These are phyloP conservation scores for Barnettozyma vustinii DNA, from an alignment of 805 yeast genomes.

Conservation along the genomic window DNA sequence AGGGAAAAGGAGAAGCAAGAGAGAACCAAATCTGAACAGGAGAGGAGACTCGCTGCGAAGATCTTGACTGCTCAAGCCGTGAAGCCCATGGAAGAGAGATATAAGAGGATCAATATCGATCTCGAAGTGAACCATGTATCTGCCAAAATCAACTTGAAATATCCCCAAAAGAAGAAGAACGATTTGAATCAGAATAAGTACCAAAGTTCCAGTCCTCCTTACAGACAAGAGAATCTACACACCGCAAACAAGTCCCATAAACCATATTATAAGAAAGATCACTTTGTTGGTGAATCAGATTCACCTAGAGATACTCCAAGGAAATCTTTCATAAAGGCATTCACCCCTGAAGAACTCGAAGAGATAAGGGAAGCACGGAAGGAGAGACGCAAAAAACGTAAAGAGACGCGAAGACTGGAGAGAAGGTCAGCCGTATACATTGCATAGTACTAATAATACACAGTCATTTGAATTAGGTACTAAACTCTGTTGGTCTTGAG, in stretches of 20 bases:
- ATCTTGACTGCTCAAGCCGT: not conserved
- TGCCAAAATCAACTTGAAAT: not conserved
- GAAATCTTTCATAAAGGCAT: not conserved
- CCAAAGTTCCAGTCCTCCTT: not conserved
- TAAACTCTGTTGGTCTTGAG: constrained; percentile 28
- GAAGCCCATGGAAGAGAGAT: not conserved
- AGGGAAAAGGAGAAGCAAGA: not conserved
- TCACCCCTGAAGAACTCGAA: not conserved
- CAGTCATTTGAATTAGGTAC: constrained; percentile 21
- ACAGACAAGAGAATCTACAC: not conserved
- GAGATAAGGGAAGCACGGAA: not conserved
- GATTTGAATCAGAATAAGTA: not conserved
- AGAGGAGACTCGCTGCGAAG: not conserved
- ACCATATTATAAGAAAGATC: not conserved
- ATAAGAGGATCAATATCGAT: not conserved
- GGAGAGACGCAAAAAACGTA: not conserved
- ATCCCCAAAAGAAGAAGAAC: not conserved
- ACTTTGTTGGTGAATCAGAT: not conserved
- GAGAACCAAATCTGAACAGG: not conserved
- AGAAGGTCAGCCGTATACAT: not conserved
- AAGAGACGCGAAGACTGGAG: not conserved
- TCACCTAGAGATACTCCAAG: not conserved
- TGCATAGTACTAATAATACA: constrained; percentile 55
- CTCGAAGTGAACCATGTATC: not conserved
- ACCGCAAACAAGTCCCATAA: not conserved